These are phyloP conservation scores for Globomyces pollinis-pini DNA, from an alignment of 192 early-diverging fungal genomes.

Conservation along the genomic window DNA sequence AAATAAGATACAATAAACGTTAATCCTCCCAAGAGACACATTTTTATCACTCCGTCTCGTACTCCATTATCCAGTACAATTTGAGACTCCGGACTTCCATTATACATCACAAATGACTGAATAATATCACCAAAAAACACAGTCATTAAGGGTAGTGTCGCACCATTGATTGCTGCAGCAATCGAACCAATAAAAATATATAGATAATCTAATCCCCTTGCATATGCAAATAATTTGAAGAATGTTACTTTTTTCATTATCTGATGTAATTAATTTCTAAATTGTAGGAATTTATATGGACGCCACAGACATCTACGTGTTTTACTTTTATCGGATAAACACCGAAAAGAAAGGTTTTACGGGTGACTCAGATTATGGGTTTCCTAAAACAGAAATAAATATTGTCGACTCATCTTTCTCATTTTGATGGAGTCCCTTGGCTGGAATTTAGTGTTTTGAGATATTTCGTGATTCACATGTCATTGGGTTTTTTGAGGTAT, in stretches of 20 bases:
- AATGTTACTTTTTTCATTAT: not conserved
- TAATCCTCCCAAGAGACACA: conserved; percentile 20
- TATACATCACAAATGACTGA: conserved; percentile 18
- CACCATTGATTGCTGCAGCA: conserved; percentile 17
- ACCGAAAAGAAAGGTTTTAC: too few relatives aligned
- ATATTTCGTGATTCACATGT: too few relatives aligned
- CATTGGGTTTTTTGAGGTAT: too few relatives aligned
- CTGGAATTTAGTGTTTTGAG: too few relatives aligned
- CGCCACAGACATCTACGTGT: too few relatives aligned
- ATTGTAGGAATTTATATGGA: too few relatives aligned
- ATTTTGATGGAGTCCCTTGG: too few relatives aligned
- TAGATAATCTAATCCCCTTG: not conserved
- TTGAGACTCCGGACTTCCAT: conserved; percentile 4
- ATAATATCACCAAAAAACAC: conserved; percentile 33
- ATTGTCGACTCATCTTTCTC: too few relatives aligned
- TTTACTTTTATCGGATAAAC: too few relatives aligned
- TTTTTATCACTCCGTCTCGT: conserved; percentile 14
- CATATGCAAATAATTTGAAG: not conserved
- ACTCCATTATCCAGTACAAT: conserved; percentile 13
- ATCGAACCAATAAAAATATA: conserved; percentile 17
- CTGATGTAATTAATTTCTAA: too few relatives aligned
- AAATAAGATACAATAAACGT: conserved; percentile 18
- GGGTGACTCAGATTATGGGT: too few relatives aligned
- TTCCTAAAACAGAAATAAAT: too few relatives aligned
- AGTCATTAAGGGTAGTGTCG: conserved; percentile 26